These are phyloP conservation scores for Phytopythium vexans DNA, from an alignment of 352 stramenopile species.

Conservation along the genomic window DNA sequence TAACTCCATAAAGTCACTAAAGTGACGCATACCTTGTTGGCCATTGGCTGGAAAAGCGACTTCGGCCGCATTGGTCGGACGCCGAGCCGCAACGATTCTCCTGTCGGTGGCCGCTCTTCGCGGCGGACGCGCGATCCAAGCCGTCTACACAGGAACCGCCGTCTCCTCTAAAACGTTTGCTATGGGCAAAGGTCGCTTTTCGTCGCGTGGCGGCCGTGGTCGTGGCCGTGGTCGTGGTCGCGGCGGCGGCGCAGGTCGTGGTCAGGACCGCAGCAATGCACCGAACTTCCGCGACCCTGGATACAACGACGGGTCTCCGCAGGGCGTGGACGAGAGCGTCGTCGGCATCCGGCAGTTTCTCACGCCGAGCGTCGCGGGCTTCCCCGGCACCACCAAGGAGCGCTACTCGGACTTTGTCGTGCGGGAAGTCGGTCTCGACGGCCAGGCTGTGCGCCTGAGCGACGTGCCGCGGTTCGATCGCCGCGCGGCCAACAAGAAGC, in stretches of 20 bases:
- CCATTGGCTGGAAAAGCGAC: too few relatives aligned
- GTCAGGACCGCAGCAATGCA: conserved; percentile 11
- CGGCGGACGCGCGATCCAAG: too few relatives aligned
- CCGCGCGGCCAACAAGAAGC: conserved; percentile 24
- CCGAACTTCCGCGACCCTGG: conserved; percentile 47
- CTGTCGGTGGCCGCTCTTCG: too few relatives aligned
- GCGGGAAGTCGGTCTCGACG: conserved; percentile 67
- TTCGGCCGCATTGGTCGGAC: too few relatives aligned
- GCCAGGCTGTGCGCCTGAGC: conserved; percentile 56
- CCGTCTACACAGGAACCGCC: too few relatives aligned
- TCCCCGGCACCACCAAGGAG: conserved; percentile 87
- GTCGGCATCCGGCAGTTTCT: conserved; percentile 79
- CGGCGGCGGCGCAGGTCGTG: conserved; percentile 17
- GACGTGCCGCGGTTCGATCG: conserved; percentile 52
- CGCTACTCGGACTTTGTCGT: conserved; percentile 92
- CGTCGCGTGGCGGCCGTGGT: conserved; percentile 17
- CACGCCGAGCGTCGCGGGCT: conserved; percentile 55
- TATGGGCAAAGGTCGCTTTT: conserved; percentile 13
- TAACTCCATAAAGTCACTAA: conserved; percentile 1
- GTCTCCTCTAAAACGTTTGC: not conserved
- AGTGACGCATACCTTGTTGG: not conserved
- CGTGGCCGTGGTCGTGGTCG: conserved; percentile 15
- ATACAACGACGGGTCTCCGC: conserved; percentile 75
- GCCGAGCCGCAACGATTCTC: too few relatives aligned
- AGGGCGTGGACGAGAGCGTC: conserved; percentile 68